Evolutionary conservation across 1,284 basidiomycete species (phyloP).

Genomic region (Ustilago vetiveriae): DNA sequence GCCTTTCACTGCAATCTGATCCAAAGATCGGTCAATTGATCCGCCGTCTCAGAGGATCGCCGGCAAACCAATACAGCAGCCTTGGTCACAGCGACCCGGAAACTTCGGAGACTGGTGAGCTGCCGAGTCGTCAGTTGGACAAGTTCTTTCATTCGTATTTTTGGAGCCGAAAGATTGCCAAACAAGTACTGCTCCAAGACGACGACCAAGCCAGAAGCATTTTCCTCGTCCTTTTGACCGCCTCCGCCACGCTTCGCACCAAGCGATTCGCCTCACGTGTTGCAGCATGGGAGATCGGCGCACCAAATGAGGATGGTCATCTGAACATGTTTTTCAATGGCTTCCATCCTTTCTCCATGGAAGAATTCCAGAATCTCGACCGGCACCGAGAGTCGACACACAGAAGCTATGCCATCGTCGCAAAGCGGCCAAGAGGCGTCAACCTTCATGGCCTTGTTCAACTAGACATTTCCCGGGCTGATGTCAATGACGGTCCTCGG

Average conservation of each 20-base stretch:
- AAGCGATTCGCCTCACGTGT: background rate
- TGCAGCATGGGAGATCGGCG: conserved; percentile 2
- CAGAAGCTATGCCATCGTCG: background rate
- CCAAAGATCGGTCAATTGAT: background rate
- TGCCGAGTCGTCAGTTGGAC: too few species aligned
- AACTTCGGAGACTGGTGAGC: too few species aligned
- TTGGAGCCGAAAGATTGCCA: background rate
- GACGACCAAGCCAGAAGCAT: conserved; percentile 1
- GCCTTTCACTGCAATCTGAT: background rate
- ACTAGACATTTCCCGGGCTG: background rate
- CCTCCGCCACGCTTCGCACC: background rate
- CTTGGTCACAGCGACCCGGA: too few species aligned
- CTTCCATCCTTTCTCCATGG: conserved; percentile 1
- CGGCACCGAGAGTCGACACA: background rate
- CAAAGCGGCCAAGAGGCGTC: background rate
- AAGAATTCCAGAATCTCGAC: background rate
- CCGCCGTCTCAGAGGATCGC: background rate
- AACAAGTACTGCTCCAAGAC: background rate
- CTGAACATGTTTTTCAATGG: background rate
- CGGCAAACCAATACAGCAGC: too few species aligned
- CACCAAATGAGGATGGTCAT: too few species aligned
- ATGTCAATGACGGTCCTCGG: background rate
- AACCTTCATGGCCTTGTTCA: background rate
- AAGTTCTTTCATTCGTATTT: background rate
- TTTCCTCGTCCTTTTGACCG: background rate